phyloP scores from a whole-genome alignment of 1,139 yeast genomes.

The Blastobotrys elegans region DNA sequence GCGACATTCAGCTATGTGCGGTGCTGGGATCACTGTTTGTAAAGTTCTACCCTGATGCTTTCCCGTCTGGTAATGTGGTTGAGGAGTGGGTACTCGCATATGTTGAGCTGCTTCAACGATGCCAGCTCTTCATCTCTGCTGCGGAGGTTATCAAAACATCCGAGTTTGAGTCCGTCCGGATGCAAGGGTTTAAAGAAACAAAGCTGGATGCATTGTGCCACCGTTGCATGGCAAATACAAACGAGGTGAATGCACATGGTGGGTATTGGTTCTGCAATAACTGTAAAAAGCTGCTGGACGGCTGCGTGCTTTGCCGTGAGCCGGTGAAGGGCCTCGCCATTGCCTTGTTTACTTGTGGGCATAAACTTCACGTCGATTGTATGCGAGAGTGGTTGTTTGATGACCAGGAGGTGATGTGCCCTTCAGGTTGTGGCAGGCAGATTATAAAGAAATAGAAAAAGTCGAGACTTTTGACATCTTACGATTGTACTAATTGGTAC shows the following conservation, averaged over 20 bases:
- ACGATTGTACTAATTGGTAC: too few species aligned
- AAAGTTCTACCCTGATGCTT: constrained; percentile 36
- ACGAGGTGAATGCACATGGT: constrained; percentile 37
- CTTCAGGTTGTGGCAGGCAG: constrained; percentile 59
- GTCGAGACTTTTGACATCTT: too few species aligned
- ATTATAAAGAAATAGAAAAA: neutral
- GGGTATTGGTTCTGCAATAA: constrained; percentile 75
- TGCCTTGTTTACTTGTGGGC: constrained; percentile 75
- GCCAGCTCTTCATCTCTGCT: constrained; percentile 52
- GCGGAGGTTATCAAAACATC: constrained; percentile 49
- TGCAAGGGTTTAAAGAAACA: constrained; percentile 50
- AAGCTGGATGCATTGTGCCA: constrained; percentile 63
- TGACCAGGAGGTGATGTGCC: constrained; percentile 65
- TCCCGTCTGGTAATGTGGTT: constrained; percentile 19
- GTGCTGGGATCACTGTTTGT: constrained; percentile 56
- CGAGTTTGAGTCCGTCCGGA: constrained; percentile 42
- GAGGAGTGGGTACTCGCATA: constrained; percentile 49
- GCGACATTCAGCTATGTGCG: constrained; percentile 61
- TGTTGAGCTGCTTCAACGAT: constrained; percentile 50
- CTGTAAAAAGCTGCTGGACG: constrained; percentile 56
- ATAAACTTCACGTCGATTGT: constrained; percentile 81
- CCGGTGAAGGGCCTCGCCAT: constrained; percentile 72
- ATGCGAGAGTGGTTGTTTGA: constrained; percentile 70
- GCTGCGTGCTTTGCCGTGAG: constrained; percentile 75
- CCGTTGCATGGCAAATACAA: constrained; percentile 55